A percentile compares a stretch with the other conserved stretches of the same genome.
Evolutionary conservation across 768 basidiomycete species (phyloP).

Genomic region (Leccinum incarnatum): DNA sequence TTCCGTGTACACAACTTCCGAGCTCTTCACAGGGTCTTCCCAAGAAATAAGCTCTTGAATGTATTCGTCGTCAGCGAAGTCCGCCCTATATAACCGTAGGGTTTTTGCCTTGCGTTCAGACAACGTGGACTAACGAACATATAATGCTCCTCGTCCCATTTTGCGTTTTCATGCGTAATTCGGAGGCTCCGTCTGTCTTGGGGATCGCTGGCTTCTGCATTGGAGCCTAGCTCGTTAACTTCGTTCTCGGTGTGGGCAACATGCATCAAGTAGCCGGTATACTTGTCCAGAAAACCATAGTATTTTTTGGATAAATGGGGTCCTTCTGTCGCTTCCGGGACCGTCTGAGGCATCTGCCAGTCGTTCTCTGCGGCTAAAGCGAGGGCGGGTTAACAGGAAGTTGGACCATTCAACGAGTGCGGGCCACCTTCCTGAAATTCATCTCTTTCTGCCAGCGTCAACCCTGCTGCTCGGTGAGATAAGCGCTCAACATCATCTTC

Average conservation of each 20-base stretch:
- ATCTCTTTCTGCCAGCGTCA: slow-evolving; percentile 51
- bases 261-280: slow-evolving; percentile 74
- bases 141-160: slow-evolving; percentile 84
- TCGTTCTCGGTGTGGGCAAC: slow-evolving; percentile 76
- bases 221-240: slow-evolving; percentile 70
- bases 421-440: slow-evolving; percentile 56
- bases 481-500: slow-evolving; percentile 40
- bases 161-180: slow-evolving; percentile 62
- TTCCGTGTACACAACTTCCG: slow-evolving; percentile 58
- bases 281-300: slow-evolving; percentile 77
- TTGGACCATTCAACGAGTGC: not conserved
- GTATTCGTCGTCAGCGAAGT: slow-evolving; percentile 73
- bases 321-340: slow-evolving; percentile 41
- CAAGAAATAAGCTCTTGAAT: slow-evolving; percentile 70
- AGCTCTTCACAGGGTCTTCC: slow-evolving; percentile 51
- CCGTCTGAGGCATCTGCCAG: slow-evolving; percentile 71
- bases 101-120: not conserved
- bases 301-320: slow-evolving; percentile 42
- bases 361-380: slow-evolving; percentile 67
- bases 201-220: slow-evolving; percentile 55
- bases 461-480: slow-evolving; percentile 38
- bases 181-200: slow-evolving; percentile 54
- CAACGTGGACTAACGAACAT: slow-evolving; percentile 49
- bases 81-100: slow-evolving; percentile 53
- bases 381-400: slow-evolving; percentile 2